Conservation (phyloP, 108 stramenopile species). For the Cylindrotheca fusiformis region DNA sequence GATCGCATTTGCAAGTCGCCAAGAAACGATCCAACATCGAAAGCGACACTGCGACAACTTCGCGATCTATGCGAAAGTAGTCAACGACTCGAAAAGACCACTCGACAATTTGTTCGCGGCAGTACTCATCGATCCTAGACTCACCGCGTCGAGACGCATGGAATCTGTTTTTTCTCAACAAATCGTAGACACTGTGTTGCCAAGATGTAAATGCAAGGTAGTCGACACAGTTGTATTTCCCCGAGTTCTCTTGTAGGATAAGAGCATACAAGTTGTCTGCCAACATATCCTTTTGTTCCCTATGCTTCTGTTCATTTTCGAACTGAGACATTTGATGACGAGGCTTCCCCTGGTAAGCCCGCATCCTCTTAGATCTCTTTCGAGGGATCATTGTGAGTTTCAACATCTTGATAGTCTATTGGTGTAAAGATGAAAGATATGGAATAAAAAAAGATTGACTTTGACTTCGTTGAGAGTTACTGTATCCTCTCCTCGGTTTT, state of each 20-base stretch:
- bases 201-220: constrained; percentile 49
- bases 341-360: constrained; percentile 14
- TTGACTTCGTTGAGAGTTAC: neutral
- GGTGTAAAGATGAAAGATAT: neutral
- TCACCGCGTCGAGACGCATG: constrained; percentile 15
- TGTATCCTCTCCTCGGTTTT: neutral
- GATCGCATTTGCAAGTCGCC: constrained; percentile 45
- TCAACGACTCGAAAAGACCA: constrained; percentile 75
- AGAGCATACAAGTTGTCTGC: constrained; percentile 36
- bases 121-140: constrained; percentile 52
- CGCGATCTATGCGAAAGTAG: constrained; percentile 67
- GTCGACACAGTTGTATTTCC: constrained; percentile 40
- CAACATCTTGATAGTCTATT: constrained; percentile 31
- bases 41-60: constrained; percentile 51
- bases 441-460: neutral
- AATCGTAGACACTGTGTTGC: constrained; percentile 36
- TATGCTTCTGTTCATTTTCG: constrained; percentile 1
- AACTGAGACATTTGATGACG: constrained; percentile 7
- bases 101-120: constrained; percentile 70
- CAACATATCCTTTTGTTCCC: constrained; percentile 31
- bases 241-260: constrained; percentile 38
- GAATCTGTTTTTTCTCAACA: constrained; percentile 22
- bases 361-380: constrained; percentile 36
- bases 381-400: constrained; percentile 63
- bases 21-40: constrained; percentile 67